These are phyloP conservation scores for Vitis labrusca DNA, from an alignment of 164 flowering plant genomes.

Conservation along the genomic window DNA sequence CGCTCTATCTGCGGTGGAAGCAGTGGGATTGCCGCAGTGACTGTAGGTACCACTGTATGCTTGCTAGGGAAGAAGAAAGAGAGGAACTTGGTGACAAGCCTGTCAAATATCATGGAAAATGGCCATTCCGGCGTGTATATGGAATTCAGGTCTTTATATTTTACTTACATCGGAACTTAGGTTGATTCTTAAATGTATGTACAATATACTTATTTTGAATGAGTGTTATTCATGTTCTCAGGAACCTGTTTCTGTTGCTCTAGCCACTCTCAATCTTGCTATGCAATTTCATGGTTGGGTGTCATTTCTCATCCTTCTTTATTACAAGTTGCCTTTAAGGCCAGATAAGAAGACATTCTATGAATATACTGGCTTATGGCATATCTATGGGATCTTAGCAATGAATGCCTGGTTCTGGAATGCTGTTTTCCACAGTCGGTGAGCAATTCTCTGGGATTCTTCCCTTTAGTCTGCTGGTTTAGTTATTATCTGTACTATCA, in stretches of 20 bases:
- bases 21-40: slow-evolving; percentile 90
- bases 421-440: slow-evolving; percentile 87
- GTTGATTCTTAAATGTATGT: slow-evolving; percentile 1
- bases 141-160: slow-evolving; percentile 67
- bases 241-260: slow-evolving; percentile 90
- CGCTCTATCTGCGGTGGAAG: slow-evolving; percentile 77
- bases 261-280: slow-evolving; percentile 80
- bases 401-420: slow-evolving; percentile 97
- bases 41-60: slow-evolving; percentile 87
- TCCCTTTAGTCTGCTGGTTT: neutral
- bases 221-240: slow-evolving; percentile 24
- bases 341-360: slow-evolving; percentile 64
- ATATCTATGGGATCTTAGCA: slow-evolving; percentile 70
- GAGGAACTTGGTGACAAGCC: slow-evolving; percentile 55
- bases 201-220: neutral
- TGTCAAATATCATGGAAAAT: slow-evolving; percentile 86
- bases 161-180: neutral
- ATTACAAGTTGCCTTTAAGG: slow-evolving; percentile 76
- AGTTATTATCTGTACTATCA: neutral
- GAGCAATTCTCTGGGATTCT: slow-evolving; percentile 19
- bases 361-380: slow-evolving; percentile 79
- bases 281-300: slow-evolving; percentile 93
- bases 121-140: slow-evolving; percentile 81
- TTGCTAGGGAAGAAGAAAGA: slow-evolving; percentile 68
- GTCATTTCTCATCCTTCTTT: slow-evolving; percentile 73